Base-by-base conservation (phyloP, 139 green algal species). In the Chlamydomonas incerta region DNA sequence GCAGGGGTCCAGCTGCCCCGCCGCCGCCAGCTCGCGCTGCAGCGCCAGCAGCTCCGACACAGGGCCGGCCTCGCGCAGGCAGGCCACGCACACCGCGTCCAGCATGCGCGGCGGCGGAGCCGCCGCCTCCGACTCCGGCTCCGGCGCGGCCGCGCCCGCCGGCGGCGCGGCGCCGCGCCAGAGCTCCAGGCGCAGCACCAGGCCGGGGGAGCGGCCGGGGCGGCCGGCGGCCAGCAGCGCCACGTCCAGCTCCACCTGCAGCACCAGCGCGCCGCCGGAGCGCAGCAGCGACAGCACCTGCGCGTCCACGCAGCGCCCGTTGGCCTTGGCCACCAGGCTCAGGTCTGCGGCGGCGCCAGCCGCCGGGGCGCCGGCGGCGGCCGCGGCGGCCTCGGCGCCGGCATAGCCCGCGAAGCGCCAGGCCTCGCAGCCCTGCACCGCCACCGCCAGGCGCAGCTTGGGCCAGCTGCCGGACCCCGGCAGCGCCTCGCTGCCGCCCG, bases 151-250 rank as follows among this genome's bases (percentile, higher is more conserved):
- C 6, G 41, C 5, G 41, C 41, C 41, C 6, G 41, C 41, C 41
- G 41, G 41, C 60, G 28, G 23, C 18, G 18, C 60, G 24, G 55
- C 21, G 55, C 60, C 35, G 24, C 41, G 41, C 75, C 60, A 73
- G 9, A 83, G 75, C 75, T 83, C 74, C 74, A 82, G 34, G 1
- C 74, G 57, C 23, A 82, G 57, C n/a, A 71, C 74, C 15, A 70
- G 11, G 58, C 74, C 74, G 24, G 23, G 74, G 13, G 57, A 70
- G 2, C 18, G 15, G 1, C 21, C 34, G n/a, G 74, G 35, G 11
- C 74, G 74, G 35, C 55, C 74, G 17, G 74, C 74, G 15, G 74
- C 57, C 57, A 82, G 60, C 20, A 18, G 34, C 18, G n/a, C 74
- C 13, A 82, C 26, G 58, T 82, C 74, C 14, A 82, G 4, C 34